Evolutionary conservation across 768 basidiomycete species (phyloP), one percentile per base, ranked within the genome.

Genomic region (Naganishia vaughanmartiniae): DNA sequence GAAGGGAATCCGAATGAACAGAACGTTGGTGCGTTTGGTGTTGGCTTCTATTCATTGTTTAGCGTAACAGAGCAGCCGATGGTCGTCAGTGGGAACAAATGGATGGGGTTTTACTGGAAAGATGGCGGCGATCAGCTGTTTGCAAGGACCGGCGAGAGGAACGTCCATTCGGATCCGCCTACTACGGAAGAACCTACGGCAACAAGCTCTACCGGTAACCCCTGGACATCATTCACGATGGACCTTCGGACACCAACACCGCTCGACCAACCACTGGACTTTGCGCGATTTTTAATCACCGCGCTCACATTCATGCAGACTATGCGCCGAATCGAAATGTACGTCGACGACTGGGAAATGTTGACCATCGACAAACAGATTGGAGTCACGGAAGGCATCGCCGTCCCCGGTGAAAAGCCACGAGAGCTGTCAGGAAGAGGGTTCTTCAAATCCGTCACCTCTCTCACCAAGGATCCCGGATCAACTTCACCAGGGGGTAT

Each of bases 81-180:
- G 42, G 84, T 84, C n/a, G 78, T 80, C 58, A 72, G 78, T 86
- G 92, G 87, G 6, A 73, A 75, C 36, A 87, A 90, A 77, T 93
- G 92, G 87, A 95, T 95, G 93, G 89, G 88, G 0, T 97, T 96
- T 79, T 91, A 94, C 79, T 97, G 92, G 92, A 93, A 92, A 78
- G 91, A 90, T 76, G 90, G 89, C 75, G 91, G 90, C 76, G 92
- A 93, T 76, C 92, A 93, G 89, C 85, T 97, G 0, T 90, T 89
- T 74, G 93, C 90, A 19, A 87, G 92, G 42, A 87, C 91, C 42
- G 93, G 92, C 10, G 81, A 84, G 53, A 83, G 60, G 39, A 28
- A 30, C 91, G 14, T 78, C 76, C 65, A 76, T 15, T 67, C 72
- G 63, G 67, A 65, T 12, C 72, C 60, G 9, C n/a, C 24, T 12